Conservation (phyloP, 2,329 filamentous ascomycete species). For the Fusarium dlaminii region DNA sequence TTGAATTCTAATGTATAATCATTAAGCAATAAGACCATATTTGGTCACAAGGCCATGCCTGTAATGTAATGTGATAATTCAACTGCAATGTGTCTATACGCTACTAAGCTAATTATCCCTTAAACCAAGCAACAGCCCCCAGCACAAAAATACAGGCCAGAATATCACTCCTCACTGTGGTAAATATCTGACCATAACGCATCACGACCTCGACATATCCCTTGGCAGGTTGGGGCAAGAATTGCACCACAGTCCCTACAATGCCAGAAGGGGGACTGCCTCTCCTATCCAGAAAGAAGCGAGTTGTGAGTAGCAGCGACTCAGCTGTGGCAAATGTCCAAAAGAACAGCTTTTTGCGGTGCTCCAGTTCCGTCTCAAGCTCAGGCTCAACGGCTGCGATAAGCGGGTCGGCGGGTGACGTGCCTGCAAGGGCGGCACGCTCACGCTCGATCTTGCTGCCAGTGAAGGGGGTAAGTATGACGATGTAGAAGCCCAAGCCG, state of each 20-base stretch:
- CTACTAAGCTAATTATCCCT: conserved; percentile 29
- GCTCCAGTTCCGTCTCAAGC: conserved; percentile 45
- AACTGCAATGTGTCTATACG: conserved; percentile 6
- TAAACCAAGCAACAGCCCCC: conserved; percentile 63
- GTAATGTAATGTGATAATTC: background rate
- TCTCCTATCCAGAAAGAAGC: conserved; percentile 75
- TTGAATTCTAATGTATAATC: conserved; percentile 23
- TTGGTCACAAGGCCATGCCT: background rate
- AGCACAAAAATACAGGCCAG: conserved; percentile 81
- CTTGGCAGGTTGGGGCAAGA: conserved; percentile 72
- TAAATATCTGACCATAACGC: conserved; percentile 76
- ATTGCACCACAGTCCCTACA: conserved; percentile 69
- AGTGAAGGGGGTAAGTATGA: conserved; percentile 72
- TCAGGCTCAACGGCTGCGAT: conserved; percentile 37
- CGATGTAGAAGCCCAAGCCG: conserved; percentile 75
- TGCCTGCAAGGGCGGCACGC: conserved; percentile 45
- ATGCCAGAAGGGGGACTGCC: conserved; percentile 67
- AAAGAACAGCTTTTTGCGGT: conserved; percentile 65
- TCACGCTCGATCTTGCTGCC: conserved; percentile 72
- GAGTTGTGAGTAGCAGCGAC: conserved; percentile 74
- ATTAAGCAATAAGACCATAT: background rate
- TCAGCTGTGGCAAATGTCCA: conserved; percentile 84
- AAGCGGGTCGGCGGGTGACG: conserved; percentile 36
- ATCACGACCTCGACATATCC: conserved; percentile 69
- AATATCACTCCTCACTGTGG: conserved; percentile 77